Evolutionary conservation across 2,329 filamentous ascomycete genomes (phyloP).

Genomic region (Fusarium pseudonygamai): DNA sequence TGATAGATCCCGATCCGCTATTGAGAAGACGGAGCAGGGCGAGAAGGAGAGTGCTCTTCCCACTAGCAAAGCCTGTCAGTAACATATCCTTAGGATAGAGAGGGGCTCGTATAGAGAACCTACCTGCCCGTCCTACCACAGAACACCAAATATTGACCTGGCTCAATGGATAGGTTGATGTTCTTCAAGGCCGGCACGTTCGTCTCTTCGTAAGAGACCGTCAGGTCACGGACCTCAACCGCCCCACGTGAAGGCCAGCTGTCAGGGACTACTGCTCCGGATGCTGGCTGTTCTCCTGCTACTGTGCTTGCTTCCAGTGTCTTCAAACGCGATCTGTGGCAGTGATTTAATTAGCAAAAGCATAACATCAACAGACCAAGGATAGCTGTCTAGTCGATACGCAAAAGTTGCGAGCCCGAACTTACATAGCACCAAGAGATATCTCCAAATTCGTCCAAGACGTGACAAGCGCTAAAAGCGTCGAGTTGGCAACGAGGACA

Average conservation of each 20-base stretch:
- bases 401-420: rapidly evolving
- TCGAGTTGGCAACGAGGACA: background rate
- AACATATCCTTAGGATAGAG: no score
- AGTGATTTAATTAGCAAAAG: rapidly evolving
- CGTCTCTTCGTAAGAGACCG: background rate
- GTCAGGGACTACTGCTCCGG: rapidly evolving
- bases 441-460: background rate
- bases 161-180: background rate
- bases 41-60: background rate
- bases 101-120: background rate
- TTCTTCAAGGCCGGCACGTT: background rate
- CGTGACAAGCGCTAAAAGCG: background rate
- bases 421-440: background rate
- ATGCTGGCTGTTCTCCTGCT: background rate
- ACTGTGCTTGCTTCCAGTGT: background rate
- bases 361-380: rapidly evolving
- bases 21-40: background rate
- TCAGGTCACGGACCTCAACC: background rate
- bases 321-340: background rate
- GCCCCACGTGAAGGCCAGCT: background rate
- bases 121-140: background rate
- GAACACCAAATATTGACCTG: background rate
- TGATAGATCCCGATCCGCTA: background rate
- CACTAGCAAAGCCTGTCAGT: background rate
- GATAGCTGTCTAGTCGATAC: rapidly evolving